Evolutionary conservation across 1,284 basidiomycete species (phyloP), one percentile per base, ranked within the genome.

Genomic region (Leccinum griseonigrum): DNA sequence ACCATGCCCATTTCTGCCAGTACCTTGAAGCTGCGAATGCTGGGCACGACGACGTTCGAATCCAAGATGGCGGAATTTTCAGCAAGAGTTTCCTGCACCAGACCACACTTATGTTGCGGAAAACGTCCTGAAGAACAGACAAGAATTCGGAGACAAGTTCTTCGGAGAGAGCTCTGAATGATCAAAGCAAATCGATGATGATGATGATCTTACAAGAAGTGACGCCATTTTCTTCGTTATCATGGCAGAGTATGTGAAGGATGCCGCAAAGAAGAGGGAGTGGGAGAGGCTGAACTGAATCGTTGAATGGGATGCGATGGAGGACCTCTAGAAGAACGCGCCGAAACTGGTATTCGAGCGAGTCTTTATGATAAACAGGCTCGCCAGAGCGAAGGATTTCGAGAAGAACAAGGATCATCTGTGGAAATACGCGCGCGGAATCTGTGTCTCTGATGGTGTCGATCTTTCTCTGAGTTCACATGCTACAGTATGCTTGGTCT

Each of bases 141-240:
- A 97, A 83, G 78, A 97, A 96, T 55, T 94, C 90, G 63, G 85
- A 79, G 46, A 95, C 84, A 60, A 88, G 84, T 5, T 92, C 87
- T 68, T 95, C 94, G 9, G 89, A 86, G 60, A 92, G 79, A 16
- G 85, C 79, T 72, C 90, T 82, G 70, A 86, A 87, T 26, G 81
- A 81, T 51, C 91, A 86, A 64, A 87, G 79, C 32, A 90, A 76
- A 75, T 99, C 97, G 64, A 95, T 90, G 69, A 97, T 85, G 62
- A 91, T 91, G 69, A 97, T 85, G 62, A 91, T 91, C 78, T 99
- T 99, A 83, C 97, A 94, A 60, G 91, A 94, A 4, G 91, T 84
- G 40, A 91, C 84, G 2, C 92, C 97, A 71, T 96, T 97, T 71
- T 99, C 97, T 77, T 99, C 97, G 72, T 97, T 98, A 79, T 99